Evolutionary conservation across 2,329 filamentous ascomycete species (phyloP).

Genomic region (Colletotrichum spinosum): DNA sequence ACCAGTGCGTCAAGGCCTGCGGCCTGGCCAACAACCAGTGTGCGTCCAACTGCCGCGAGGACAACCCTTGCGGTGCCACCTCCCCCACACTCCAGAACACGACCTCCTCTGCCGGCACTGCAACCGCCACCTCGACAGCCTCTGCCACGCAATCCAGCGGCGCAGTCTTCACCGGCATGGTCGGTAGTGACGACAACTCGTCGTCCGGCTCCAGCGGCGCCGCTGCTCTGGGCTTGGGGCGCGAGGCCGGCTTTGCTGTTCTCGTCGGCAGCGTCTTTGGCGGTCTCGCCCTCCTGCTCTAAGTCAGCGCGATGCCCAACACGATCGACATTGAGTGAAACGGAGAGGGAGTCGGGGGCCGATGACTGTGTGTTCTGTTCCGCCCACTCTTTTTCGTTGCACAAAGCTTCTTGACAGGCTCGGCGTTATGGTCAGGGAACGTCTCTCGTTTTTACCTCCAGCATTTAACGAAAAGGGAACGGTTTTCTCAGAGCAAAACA

Average conservation of each 20-base stretch:
- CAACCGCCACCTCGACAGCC: slow-evolving; percentile 51
- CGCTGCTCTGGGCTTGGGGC: slow-evolving; percentile 48
- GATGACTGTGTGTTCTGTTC: slow-evolving; percentile 22
- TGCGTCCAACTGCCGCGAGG: slow-evolving; percentile 67
- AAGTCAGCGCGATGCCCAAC: background rate
- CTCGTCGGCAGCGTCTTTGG: slow-evolving; percentile 53
- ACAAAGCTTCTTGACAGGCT: slow-evolving; percentile 35
- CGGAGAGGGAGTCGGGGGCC: background rate
- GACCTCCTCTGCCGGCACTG: slow-evolving; percentile 58
- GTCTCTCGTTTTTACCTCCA: too few species aligned
- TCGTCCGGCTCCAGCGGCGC: slow-evolving; percentile 41
- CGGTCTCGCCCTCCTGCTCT: slow-evolving; percentile 53
- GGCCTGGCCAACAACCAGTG: slow-evolving; percentile 66
- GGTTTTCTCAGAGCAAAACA: too few species aligned
- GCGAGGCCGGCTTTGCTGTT: slow-evolving; percentile 51
- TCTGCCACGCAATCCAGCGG: slow-evolving; percentile 43
- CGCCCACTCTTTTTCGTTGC: slow-evolving; percentile 34
- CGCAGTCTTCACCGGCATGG: slow-evolving; percentile 51
- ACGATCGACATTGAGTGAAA: background rate
- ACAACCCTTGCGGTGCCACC: slow-evolving; percentile 80
- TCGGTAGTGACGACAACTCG: slow-evolving; percentile 35
- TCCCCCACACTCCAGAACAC: slow-evolving; percentile 71
- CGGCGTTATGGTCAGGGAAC: slow-evolving; percentile 28
- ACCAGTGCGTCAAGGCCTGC: slow-evolving; percentile 74
- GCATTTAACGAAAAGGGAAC: too few species aligned